A percentile compares a stretch with the other conserved stretches of the same genome.
phyloP scores from a whole-genome alignment of 2,329 filamentous ascomycete genomes.

The Xylaria sp. region DNA sequence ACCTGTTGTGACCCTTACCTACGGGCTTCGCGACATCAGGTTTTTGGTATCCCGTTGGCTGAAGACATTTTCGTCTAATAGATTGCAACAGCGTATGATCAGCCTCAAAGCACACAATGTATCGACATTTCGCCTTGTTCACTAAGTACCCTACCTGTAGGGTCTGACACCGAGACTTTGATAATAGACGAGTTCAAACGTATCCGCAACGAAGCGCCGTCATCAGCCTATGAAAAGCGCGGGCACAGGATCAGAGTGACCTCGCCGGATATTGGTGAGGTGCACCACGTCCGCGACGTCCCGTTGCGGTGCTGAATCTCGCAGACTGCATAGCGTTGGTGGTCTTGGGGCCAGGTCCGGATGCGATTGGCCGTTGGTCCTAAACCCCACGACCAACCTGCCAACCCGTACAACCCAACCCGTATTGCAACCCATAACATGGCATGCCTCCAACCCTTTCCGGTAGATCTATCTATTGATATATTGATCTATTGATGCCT shows the following conservation, averaged over 20 bases:
- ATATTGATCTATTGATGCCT: too few species aligned
- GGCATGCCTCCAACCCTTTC: too few species aligned
- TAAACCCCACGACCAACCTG: background rate
- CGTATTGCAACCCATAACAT: too few species aligned
- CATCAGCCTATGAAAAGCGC: slow-evolving; percentile 18
- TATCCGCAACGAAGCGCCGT: slow-evolving; percentile 13
- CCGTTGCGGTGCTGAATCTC: slow-evolving; percentile 1
- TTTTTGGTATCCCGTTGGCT: background rate
- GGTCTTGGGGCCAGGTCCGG: background rate
- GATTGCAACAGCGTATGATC: background rate
- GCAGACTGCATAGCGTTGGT: background rate
- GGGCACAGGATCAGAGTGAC: slow-evolving; percentile 21
- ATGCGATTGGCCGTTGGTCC: background rate
- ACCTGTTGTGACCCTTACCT: background rate
- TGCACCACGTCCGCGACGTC: background rate
- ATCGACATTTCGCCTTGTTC: background rate
- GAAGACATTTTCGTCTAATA: background rate
- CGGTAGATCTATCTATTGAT: too few species aligned
- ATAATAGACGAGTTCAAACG: slow-evolving; percentile 2
- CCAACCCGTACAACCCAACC: too few species aligned
- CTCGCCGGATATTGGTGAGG: slow-evolving; percentile 22
- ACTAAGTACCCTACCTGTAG: background rate
- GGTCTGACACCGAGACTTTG: slow-evolving; percentile 6
- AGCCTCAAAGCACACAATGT: background rate
- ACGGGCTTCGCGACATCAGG: background rate